Conservation (phyloP, 139 green algal species). For the Yamagishiella unicocca region DNA sequence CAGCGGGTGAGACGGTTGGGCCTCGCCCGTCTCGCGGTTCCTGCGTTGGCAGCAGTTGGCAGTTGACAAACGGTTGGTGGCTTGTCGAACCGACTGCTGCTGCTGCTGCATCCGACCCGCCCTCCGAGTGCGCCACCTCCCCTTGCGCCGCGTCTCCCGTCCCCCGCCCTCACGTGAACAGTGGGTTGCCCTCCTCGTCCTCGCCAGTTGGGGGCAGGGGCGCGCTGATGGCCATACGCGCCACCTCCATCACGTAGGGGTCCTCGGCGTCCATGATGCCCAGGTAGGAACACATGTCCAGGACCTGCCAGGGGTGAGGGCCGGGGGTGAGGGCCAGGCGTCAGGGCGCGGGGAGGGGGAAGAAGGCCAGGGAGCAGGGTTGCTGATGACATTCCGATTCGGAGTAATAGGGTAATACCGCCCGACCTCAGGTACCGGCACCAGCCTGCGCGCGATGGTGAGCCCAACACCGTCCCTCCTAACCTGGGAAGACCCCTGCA, state of each 20-base stretch:
- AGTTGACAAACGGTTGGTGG: too few species aligned
- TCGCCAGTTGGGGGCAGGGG: slow-evolving; percentile 69
- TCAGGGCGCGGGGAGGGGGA: background rate
- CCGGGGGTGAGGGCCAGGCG: background rate
- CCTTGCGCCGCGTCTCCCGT: background rate
- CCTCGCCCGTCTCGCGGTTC: slow-evolving; percentile 53
- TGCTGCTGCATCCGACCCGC: too few species aligned
- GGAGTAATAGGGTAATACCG: background rate
- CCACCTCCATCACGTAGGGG: slow-evolving; percentile 62
- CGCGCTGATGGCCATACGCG: slow-evolving; percentile 70
- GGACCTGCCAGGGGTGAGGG: slow-evolving; percentile 46
- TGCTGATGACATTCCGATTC: background rate
- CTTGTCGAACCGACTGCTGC: too few species aligned
- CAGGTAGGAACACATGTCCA: slow-evolving; percentile 74
- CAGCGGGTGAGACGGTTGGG: slow-evolving; percentile 68
- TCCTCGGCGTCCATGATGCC: slow-evolving; percentile 55
- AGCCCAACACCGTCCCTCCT: background rate
- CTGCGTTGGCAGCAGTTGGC: slow-evolving; percentile 57
- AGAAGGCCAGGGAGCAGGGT: background rate
- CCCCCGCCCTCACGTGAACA: slow-evolving; percentile 31
- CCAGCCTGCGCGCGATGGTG: background rate
- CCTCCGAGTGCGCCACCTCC: too few species aligned
- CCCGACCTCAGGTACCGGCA: background rate
- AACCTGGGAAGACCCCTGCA: too few species aligned
- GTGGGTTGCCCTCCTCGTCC: slow-evolving; percentile 28